Conservation (phyloP, 176 grass and related monocot species). For the Avena sativa region DNA sequence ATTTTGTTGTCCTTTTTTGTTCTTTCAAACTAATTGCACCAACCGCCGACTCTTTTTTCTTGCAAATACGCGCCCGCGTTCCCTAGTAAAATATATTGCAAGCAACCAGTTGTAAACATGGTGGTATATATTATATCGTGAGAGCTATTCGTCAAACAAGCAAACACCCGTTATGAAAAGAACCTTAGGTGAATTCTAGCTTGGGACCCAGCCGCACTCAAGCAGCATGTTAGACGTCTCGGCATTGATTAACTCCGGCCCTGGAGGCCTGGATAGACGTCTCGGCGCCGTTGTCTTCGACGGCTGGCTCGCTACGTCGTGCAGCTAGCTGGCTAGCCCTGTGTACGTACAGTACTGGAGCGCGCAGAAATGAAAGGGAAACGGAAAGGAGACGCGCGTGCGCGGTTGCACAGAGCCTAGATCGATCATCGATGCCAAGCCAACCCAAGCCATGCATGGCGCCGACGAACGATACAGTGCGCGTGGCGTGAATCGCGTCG, state of each 20-base stretch:
- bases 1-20: too few relatives aligned
- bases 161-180: too few relatives aligned
- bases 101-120: too few relatives aligned
- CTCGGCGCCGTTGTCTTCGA: not conserved
- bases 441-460: not conserved
- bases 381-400: not conserved
- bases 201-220: too few relatives aligned
- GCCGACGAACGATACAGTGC: constrained; percentile 1
- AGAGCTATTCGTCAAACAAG: too few relatives aligned
- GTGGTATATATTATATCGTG: too few relatives aligned
- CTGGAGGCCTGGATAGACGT: not conserved
- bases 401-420: not conserved
- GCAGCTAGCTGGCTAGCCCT: not conserved
- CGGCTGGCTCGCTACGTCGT: not conserved
- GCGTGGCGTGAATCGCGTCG: constrained; percentile 6
- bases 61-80: too few relatives aligned
- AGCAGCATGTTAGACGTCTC: too few relatives aligned
- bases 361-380: not conserved
- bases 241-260: constrained; percentile 2
- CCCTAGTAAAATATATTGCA: too few relatives aligned
- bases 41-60: too few relatives aligned
- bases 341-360: not conserved
- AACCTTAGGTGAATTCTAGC: too few relatives aligned
- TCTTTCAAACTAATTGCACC: too few relatives aligned
- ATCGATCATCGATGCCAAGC: not conserved